Percentiles rank a stretch among this genome's conserved stretches.
These are phyloP conservation scores for Solanum hybrid DNA, from an alignment of 305 asterid species.

Conservation along the genomic window DNA sequence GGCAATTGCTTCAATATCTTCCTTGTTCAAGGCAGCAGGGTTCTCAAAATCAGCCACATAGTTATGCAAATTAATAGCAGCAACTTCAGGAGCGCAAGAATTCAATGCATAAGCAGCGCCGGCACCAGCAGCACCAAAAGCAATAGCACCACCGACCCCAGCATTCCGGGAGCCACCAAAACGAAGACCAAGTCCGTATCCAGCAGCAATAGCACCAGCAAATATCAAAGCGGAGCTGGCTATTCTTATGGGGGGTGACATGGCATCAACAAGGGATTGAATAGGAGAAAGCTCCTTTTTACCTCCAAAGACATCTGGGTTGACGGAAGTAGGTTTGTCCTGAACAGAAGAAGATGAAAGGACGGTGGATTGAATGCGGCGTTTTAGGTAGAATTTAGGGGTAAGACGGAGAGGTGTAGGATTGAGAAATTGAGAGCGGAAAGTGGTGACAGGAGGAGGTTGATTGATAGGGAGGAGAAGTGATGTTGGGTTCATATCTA, in stretches of 20 bases:
- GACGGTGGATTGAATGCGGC: conserved; percentile 8
- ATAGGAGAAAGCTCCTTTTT: conserved; percentile 53
- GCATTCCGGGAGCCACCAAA: conserved; percentile 66
- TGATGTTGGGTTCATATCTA: conserved; percentile 38
- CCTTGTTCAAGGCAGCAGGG: conserved; percentile 67
- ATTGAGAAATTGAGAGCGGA: conserved; percentile 16
- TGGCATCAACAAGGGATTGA: conserved; percentile 55
- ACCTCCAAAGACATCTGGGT: conserved; percentile 63
- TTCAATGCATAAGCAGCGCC: conserved; percentile 81
- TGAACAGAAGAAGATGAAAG: conserved; percentile 11
- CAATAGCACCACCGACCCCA: conserved; percentile 75
- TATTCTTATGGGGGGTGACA: conserved; percentile 73
- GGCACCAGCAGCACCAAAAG: conserved; percentile 75
- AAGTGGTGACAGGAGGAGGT: conserved; percentile 14
- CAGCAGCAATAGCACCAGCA: conserved; percentile 70
- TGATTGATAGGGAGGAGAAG: conserved; percentile 30
- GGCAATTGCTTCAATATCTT: conserved; percentile 80
- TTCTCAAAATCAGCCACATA: conserved; percentile 70
- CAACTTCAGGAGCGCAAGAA: conserved; percentile 81
- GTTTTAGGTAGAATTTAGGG: conserved; percentile 4
- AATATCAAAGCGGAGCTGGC: conserved; percentile 63
- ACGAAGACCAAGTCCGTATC: conserved; percentile 73
- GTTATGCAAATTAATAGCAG: conserved; percentile 78
- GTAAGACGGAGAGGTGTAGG: conserved; percentile 19
- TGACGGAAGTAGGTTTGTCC: conserved; percentile 17